Conservation (phyloP, 192 early-diverging fungal genomes). For the Mortierella claussenii region DNA sequence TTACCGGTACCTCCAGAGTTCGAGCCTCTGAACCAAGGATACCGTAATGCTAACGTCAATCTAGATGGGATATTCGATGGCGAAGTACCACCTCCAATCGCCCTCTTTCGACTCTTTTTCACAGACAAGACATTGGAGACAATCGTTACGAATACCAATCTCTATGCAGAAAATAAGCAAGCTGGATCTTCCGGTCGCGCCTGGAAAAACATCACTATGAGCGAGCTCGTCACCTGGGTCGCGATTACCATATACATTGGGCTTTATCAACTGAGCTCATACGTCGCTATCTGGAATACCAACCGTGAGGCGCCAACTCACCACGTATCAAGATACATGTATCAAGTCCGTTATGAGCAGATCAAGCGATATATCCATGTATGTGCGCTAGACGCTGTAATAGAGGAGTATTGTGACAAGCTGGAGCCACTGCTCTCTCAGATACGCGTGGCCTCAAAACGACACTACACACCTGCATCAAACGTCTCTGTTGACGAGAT, state of each 20-base stretch:
- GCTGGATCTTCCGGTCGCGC: constrained; percentile 8
- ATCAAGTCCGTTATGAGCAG: constrained; percentile 6
- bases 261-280: neutral
- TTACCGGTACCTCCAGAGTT: constrained; percentile 19
- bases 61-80: constrained; percentile 1
- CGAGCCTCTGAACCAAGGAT: constrained; percentile 2
- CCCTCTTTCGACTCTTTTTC: constrained; percentile 22
- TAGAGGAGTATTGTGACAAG: neutral
- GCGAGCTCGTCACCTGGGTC: constrained; percentile 17
- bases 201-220: neutral
- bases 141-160: constrained; percentile 19
- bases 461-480: neutral
- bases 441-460: constrained; percentile 19
- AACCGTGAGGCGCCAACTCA: constrained; percentile 3
- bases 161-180: constrained; percentile 8
- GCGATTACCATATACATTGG: constrained; percentile 22
- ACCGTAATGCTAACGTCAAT: neutral
- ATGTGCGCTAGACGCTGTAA: neutral
- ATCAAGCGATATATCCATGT: constrained; percentile 15
- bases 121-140: constrained; percentile 14
- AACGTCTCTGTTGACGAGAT: constrained; percentile 23
- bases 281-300: neutral
- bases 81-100: constrained; percentile 5
- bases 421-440: constrained; percentile 4
- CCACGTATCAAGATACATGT: constrained; percentile 18